Conservation (phyloP, 108 stramenopile species). For the Pseudonitzschia multiseries region DNA sequence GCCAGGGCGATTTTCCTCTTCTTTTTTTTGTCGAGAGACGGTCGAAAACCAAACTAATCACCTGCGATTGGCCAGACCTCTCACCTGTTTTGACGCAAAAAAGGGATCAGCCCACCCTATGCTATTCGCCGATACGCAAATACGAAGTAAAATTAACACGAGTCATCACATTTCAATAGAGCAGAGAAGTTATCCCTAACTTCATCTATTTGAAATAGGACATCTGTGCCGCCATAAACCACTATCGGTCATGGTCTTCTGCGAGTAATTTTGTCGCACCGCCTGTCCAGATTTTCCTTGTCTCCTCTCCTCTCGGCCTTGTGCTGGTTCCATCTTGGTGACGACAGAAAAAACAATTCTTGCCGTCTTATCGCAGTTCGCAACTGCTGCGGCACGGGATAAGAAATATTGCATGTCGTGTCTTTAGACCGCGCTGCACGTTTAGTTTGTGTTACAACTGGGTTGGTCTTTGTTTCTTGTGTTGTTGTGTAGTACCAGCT, state of each 20-base stretch:
- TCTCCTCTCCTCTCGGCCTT: not conserved
- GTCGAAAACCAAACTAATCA: not conserved
- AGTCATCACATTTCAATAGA: not conserved
- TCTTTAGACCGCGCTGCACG: not conserved
- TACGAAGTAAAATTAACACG: not conserved
- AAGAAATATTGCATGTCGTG: conserved; percentile 1
- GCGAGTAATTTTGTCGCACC: not conserved
- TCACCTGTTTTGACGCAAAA: not conserved
- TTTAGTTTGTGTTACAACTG: not conserved
- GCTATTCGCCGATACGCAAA: not conserved
- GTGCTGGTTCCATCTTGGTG: not conserved
- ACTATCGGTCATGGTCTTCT: not conserved
- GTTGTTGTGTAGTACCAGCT: not conserved
- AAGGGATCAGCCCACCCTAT: not conserved
- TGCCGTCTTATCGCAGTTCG: not conserved
- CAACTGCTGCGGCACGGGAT: not conserved
- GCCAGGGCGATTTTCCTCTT: conserved; percentile 3
- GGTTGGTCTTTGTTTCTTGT: not conserved
- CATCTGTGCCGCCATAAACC: not conserved
- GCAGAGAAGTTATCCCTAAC: not conserved
- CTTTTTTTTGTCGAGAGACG: not conserved
- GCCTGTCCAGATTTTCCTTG: not conserved
- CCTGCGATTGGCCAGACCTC: not conserved
- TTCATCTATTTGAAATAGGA: not conserved
- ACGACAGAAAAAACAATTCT: not conserved